Percentiles rank a stretch among this genome's conserved stretches.
These are phyloP conservation scores for Kodamaea kaohsiungensis DNA, from an alignment of 805 yeast genomes.

Conservation along the genomic window DNA sequence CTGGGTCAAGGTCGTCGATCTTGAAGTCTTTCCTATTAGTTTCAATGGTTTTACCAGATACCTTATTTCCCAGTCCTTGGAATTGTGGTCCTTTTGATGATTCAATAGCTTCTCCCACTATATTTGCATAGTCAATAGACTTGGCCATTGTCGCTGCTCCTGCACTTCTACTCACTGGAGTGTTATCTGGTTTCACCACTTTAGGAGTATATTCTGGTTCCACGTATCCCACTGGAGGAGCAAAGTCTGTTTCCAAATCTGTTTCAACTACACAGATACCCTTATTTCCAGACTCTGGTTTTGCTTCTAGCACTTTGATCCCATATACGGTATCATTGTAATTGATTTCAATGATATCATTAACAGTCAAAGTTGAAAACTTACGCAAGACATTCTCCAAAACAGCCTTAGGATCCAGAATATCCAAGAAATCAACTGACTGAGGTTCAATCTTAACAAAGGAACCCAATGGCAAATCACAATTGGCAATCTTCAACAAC, in stretches of 20 bases:
- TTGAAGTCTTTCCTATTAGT: conserved; percentile 27
- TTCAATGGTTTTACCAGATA: conserved; percentile 59
- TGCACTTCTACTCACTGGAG: conserved; percentile 38
- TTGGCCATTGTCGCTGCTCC: conserved; percentile 77
- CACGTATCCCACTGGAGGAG: conserved; percentile 97
- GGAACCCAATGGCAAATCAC: conserved; percentile 81
- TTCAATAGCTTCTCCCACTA: conserved; percentile 45
- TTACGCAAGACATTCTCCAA: conserved; percentile 88
- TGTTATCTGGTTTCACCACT: conserved; percentile 28
- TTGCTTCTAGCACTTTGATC: conserved; percentile 82
- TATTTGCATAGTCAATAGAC: conserved; percentile 61
- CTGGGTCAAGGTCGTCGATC: conserved; percentile 48
- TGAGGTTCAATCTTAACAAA: conserved; percentile 97
- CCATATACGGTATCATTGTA: conserved; percentile 80
- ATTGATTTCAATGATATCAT: conserved; percentile 80
- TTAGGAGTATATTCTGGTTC: conserved; percentile 72
- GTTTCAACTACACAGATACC: conserved; percentile 96
- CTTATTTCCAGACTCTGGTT: conserved; percentile 56
- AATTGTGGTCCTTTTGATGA: conserved; percentile 33
- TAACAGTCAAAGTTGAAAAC: conserved; percentile 82
- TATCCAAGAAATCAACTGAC: conserved; percentile 87
- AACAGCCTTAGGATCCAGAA: conserved; percentile 95
- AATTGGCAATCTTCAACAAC: conserved; percentile 69
- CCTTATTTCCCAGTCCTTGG: conserved; percentile 65
- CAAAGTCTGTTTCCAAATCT: conserved; percentile 95